Base-by-base conservation (phyloP, 2,329 filamentous ascomycete species). In the Graphilbum fragrans region DNA sequence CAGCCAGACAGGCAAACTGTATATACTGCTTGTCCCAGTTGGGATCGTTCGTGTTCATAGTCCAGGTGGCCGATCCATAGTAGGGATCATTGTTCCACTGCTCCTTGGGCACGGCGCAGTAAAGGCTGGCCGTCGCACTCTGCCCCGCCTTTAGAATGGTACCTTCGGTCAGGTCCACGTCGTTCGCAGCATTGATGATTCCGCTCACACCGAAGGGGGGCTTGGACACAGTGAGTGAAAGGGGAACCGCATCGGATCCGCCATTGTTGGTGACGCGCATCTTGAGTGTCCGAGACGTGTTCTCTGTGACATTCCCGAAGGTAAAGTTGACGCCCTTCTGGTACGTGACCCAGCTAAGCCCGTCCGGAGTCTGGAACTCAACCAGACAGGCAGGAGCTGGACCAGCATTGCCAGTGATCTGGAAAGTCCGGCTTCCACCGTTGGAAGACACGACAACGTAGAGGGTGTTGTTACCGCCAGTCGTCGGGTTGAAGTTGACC, bases 151-250 rank as follows among this genome's bases (percentile, higher is more conserved):
- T 54, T 1, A 78, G 55, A 2, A 60, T 55, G 0, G 67, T 72
- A 3, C 74, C 74, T 50, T 79, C 74, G 0, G 67, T 72, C 1
- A 78, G 64, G 37, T 77, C 74, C 9, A 74, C 61, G 17, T 68
- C 63, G 51, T 77, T 79, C 12, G 60, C 62, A 1, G 72, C 68
- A 18, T 64, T 61, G 32, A 78, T 64, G 19, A 77, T 65, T 3
- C 71, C 68, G n/a, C 57, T 49, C 3, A 72, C 60, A 14, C 71
- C 72, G 41, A 72, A 76, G 0, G 74, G 74, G 4, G 73, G 72
- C 51, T 79, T 79, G 0, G 74, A 78, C 3, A 79, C 71, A 0
- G 73, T 77, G 14, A 77, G 55, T 0, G 67, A 71, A 2, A 77
- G 60, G 2, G 65, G 60, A 18, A 64, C 62, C 39, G 69, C 66